phyloP scores from a whole-genome alignment of 805 yeast species.

The Metschnikowia kofuensis region DNA sequence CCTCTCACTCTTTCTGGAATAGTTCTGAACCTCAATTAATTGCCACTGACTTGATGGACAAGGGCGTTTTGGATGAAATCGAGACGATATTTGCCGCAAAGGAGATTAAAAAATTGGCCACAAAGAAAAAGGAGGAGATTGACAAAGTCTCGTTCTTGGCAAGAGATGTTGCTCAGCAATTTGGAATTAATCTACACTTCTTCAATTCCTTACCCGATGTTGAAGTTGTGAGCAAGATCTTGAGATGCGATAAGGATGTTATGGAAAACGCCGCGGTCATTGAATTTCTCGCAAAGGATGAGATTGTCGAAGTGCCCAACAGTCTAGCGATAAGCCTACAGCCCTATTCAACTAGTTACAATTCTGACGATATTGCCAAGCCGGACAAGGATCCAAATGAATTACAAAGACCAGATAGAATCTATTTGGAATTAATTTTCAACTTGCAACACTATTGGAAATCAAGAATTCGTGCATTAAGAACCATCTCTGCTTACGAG shows the following conservation, averaged over 20 bases:
- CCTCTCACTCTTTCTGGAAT: conserved; percentile 65
- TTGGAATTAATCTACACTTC: conserved; percentile 88
- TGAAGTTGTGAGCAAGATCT: conserved; percentile 64
- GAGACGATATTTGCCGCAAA: conserved; percentile 59
- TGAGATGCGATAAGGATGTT: conserved; percentile 73
- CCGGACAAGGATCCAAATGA: conserved; percentile 69
- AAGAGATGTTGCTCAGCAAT: conserved; percentile 84
- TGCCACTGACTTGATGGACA: conserved; percentile 48
- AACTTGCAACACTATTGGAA: conserved; percentile 90
- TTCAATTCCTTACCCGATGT: conserved; percentile 61
- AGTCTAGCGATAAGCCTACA: conserved; percentile 66
- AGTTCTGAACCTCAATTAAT: conserved; percentile 40
- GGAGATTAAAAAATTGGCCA: conserved; percentile 45
- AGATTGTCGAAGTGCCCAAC: conserved; percentile 71
- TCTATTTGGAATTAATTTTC: conserved; percentile 77
- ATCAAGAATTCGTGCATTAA: conserved; percentile 81
- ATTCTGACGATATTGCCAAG: conserved; percentile 29
- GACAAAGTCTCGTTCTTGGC: conserved; percentile 57
- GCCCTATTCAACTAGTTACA: conserved; percentile 78
- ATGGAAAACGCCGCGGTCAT: conserved; percentile 67
- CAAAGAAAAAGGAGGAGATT: conserved; percentile 40
- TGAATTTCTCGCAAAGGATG: conserved; percentile 79
- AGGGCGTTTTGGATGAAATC: conserved; percentile 65
- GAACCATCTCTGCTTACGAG: conserved; percentile 65
- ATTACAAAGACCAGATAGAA: conserved; percentile 81